Percentiles rank a stretch among this genome's conserved stretches.
phyloP scores from a whole-genome alignment of 2,329 filamentous ascomycete genomes.

The Cladophialophora immunda region DNA sequence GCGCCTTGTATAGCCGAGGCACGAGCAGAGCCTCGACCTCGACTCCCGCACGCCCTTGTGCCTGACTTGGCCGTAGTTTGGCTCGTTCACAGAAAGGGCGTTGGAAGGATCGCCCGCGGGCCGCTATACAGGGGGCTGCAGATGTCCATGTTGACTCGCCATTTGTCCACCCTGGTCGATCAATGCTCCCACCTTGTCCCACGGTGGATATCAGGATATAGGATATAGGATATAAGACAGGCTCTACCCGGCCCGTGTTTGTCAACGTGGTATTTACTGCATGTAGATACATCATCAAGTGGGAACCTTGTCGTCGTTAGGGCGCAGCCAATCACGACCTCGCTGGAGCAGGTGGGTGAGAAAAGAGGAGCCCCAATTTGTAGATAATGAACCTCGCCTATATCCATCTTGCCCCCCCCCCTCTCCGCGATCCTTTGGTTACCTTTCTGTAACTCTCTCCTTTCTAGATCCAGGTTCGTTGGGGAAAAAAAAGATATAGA shows the following conservation, averaged over 20 bases:
- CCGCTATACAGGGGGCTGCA: background rate
- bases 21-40: background rate
- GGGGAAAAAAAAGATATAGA: no score
- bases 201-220: background rate
- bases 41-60: background rate
- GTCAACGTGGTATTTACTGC: background rate
- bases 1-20: slow-evolving; percentile 7
- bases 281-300: background rate
- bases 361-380: background rate
- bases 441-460: no score
- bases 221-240: background rate
- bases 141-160: background rate
- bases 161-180: background rate
- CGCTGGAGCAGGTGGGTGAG: no score
- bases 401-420: background rate
- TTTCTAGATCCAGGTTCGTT: background rate
- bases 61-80: background rate
- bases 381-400: slow-evolving; percentile 1
- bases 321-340: slow-evolving; percentile 19
- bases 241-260: background rate
- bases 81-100: background rate
- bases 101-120: background rate
- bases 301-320: slow-evolving; percentile 24
- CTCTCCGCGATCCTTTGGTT: background rate
- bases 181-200: background rate